Evolutionary conservation across 2,329 filamentous ascomycete genomes (phyloP).

Genomic region (Neospermospora avenae): DNA sequence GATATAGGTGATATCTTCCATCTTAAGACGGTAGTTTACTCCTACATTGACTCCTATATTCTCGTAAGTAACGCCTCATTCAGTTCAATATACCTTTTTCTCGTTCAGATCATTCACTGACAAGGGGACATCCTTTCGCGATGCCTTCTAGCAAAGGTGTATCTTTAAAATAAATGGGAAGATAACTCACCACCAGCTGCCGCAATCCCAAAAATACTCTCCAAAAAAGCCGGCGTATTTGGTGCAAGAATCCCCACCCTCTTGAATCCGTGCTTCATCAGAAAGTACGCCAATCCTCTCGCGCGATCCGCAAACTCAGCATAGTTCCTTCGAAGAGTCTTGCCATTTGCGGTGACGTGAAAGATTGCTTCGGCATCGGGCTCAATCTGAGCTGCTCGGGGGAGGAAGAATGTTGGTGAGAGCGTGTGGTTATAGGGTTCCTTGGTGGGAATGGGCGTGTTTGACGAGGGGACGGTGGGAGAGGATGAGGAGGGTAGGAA

Average conservation of each 20-base stretch:
- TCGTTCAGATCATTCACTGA: background rate
- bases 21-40: constrained; percentile 72
- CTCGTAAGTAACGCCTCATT: background rate
- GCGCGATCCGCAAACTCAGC: constrained; percentile 80
- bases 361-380: constrained; percentile 81
- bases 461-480: constrained; percentile 21
- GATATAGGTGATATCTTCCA: constrained; percentile 86
- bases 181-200: constrained; percentile 56
- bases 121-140: background rate
- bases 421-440: constrained; percentile 65
- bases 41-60: constrained; percentile 63
- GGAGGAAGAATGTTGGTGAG: constrained; percentile 83
- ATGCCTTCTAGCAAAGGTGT: background rate
- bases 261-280: constrained; percentile 69
- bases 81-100: too few species aligned
- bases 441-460: constrained; percentile 25
- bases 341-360: constrained; percentile 76
- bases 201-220: constrained; percentile 82
- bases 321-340: constrained; percentile 73
- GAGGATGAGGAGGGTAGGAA: constrained; percentile 40
- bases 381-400: constrained; percentile 83
- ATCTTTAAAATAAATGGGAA: background rate
- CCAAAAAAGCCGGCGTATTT: constrained; percentile 93
- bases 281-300: constrained; percentile 81
- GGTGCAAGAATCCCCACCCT: constrained; percentile 83